Evolutionary conservation across 1,284 basidiomycete genomes (phyloP), one percentile per base, ranked within the genome.

Genomic region (Cutaneotrichosporon cyanovorans): DNA sequence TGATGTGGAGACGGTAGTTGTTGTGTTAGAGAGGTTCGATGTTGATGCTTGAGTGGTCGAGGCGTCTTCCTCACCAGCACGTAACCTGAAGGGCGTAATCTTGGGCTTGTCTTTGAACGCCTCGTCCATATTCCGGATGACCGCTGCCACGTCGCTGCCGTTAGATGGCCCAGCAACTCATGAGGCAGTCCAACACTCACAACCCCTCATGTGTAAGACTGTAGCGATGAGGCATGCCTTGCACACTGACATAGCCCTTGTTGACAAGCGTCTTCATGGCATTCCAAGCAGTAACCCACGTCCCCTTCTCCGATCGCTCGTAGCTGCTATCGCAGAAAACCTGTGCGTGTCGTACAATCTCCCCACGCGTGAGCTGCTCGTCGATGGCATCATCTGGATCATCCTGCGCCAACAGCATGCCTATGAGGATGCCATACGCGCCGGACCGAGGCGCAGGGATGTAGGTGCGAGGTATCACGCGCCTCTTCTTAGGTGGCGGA

Each of bases 161-260:
- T 48, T 14, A 49, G 36, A 21, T 30, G n/a, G n/a, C n/a, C n/a
- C n/a, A n/a, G n/a, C n/a, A n/a, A n/a, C n/a, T n/a, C n/a, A 11
- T 18, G 36, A 14, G 20, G 2, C 28, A 20, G 28, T 5, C 32
- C n/a, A 12, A 11, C 31, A 40, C 67, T 63, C 52, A 69, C 67
- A 65, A 67, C 43, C 69, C 69, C 25, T 66, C 68, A 44, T 66
- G 61, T 1, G 67, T 69, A 45, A 72, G 58, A 35, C 59, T 65
- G 39, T 62, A 65, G 34, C 65, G 63, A 36, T 62, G 59, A 4
- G 69, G 68, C 47, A 62, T 68, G 4, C 68, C 69, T 23, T 59
- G 62, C 4, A 61, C 56, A 38, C 61, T 60, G 5, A 69, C 63
- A 50, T 68, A 66, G 5, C 65, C 66, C 46, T 62, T 69, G 32